Percentiles rank a stretch among this genome's conserved stretches.
These are phyloP conservation scores for Penicillium frequentans DNA, from an alignment of 2,329 filamentous ascomycete genomes.

Conservation along the genomic window DNA sequence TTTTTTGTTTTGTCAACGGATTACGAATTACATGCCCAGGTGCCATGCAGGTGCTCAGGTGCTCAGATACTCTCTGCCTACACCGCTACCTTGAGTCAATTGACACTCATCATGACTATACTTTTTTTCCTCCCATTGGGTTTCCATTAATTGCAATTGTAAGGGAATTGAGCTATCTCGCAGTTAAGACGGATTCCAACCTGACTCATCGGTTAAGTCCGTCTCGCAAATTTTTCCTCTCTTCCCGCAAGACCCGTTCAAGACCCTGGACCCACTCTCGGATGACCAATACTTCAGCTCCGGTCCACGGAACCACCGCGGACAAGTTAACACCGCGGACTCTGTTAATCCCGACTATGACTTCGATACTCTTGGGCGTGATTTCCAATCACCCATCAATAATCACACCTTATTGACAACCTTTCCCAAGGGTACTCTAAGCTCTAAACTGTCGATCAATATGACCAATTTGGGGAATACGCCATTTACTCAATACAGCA, in stretches of 20 bases:
- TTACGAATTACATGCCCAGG: background rate
- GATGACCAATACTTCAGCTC: constrained; percentile 6
- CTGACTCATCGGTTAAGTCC: constrained; percentile 8
- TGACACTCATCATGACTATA: background rate
- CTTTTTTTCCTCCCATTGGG: background rate
- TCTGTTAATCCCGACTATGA: background rate
- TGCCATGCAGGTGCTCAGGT: background rate
- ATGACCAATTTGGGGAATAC: background rate
- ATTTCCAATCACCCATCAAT: background rate
- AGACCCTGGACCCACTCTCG: constrained; percentile 5
- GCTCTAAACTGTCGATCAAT: background rate
- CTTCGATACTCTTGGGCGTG: background rate
- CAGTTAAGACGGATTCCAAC: background rate
- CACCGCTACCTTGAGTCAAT: background rate
- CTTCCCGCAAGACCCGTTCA: background rate
- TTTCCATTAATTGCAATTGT: background rate
- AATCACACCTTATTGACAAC: background rate
- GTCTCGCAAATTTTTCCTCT: background rate
- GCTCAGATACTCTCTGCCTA: background rate
- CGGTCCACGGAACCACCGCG: background rate
- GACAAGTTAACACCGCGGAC: background rate
- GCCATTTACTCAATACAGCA: background rate
- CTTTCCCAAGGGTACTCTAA: background rate
- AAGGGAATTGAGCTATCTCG: background rate
- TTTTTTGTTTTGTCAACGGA: background rate